Evolutionary conservation across 192 early-diverging fungal genomes (phyloP).

Genomic region (Piromyces sp.): DNA sequence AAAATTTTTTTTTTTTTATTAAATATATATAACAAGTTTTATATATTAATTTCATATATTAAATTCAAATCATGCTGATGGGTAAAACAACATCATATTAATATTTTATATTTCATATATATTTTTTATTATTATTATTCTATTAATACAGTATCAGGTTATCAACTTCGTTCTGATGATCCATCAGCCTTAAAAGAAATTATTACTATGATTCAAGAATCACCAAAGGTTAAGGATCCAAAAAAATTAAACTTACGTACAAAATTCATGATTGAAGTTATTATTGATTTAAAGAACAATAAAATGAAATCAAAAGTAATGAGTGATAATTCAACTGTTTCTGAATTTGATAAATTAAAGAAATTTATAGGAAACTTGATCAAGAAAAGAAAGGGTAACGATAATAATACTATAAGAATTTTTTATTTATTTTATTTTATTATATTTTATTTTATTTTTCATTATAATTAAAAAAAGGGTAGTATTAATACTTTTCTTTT

Average conservation of each 20-base stretch:
- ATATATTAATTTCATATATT: too few relatives aligned
- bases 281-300: slow-evolving; percentile 85
- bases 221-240: slow-evolving; percentile 20
- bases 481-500: too few relatives aligned
- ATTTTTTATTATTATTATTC: too few relatives aligned
- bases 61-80: too few relatives aligned
- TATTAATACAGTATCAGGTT: slow-evolving; percentile 37
- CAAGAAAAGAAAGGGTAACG: slow-evolving; percentile 4
- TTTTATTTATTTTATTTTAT: not conserved
- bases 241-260: slow-evolving; percentile 32
- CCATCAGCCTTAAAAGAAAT: slow-evolving; percentile 81
- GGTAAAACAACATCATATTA: too few relatives aligned
- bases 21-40: too few relatives aligned
- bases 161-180: slow-evolving; percentile 79
- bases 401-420: not conserved
- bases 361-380: slow-evolving; percentile 53
- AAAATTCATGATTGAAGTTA: slow-evolving; percentile 90
- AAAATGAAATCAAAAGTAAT: slow-evolving; percentile 42
- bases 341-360: slow-evolving; percentile 54
- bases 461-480: too few relatives aligned
- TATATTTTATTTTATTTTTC: too few relatives aligned
- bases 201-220: slow-evolving; percentile 47
- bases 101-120: too few relatives aligned
- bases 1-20: too few relatives aligned
- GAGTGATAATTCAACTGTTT: slow-evolving; percentile 24